phyloP scores from a whole-genome alignment of 306 rosid genomes.

The Cercis canadensis region DNA sequence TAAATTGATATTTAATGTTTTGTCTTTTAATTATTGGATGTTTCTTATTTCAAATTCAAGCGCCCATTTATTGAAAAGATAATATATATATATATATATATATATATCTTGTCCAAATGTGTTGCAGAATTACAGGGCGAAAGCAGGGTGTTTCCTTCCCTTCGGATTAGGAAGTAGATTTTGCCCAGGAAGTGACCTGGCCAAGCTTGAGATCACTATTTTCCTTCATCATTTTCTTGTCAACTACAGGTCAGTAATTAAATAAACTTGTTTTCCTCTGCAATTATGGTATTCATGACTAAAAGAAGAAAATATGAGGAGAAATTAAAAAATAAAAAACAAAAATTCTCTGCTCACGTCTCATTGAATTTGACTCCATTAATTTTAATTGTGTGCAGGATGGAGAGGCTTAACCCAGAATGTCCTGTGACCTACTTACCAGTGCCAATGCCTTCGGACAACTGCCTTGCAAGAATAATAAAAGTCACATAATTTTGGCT shows the following conservation, averaged over 20 bases:
- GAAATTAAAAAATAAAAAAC: background rate
- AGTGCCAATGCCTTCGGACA: slow-evolving; percentile 59
- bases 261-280: too few species aligned
- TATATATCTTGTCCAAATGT: too few species aligned
- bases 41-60: background rate
- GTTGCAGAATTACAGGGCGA: slow-evolving; percentile 53
- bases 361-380: background rate
- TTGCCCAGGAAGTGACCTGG: slow-evolving; percentile 67
- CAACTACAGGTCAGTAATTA: slow-evolving; percentile 49
- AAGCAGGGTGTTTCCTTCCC: slow-evolving; percentile 64
- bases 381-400: slow-evolving; percentile 45
- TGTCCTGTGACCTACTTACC: slow-evolving; percentile 54
- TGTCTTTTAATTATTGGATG: background rate
- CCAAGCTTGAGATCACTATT: slow-evolving; percentile 63
- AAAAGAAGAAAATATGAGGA: too few species aligned
- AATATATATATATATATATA: too few species aligned
- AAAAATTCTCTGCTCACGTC: background rate
- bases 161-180: slow-evolving; percentile 69
- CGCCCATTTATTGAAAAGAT: too few species aligned
- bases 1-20: background rate
- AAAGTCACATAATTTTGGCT: slow-evolving; percentile 27
- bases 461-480: slow-evolving; percentile 64
- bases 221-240: slow-evolving; percentile 72
- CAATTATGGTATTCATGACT: too few species aligned
- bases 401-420: slow-evolving; percentile 58